Evolutionary conservation across 2,329 filamentous ascomycete species (phyloP), one percentile per base, ranked within the genome.

Genomic region (Botrytis tulipae): DNA sequence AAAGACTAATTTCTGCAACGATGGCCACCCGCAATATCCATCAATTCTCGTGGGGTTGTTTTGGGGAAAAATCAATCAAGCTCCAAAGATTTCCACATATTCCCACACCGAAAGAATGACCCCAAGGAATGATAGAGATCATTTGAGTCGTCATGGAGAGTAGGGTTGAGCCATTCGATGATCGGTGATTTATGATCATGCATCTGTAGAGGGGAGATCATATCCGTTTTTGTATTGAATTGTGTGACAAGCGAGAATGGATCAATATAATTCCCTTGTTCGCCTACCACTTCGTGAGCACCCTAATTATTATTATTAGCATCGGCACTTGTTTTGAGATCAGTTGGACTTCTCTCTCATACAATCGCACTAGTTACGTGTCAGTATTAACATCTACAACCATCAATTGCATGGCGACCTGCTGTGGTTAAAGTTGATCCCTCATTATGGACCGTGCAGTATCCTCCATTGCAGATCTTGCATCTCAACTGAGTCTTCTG

Each of bases 371-470:
- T 80, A 78, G 37, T 73, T 37, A 32, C 16, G 63, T 6, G 76
- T 80, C 72, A 79, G 80, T 76, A 75, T 78, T 73, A 78, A 70
- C 76, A 78, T 79, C 76, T 76, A 77, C 76, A 78, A 46, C 76
- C 77, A 75, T 77, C 59, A 65, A 78, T 78, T 70, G 75, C 75
- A 70, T 78, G 78, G 73, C 75, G 75, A 78, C 78, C 76, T 79
- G 75, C 80, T 73, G 77, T 80, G 68, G 86, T 90, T n/a, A 86
- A 83, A 20, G 91, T 93, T 59, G 92, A 95, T 25, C 93, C 93
- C 77, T 94, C 92, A 77, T 97, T 94, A 80, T 97, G 93, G 73
- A 91, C 87, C 74, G 92, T 87, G 82, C 95, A 98, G 81, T 97
- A 97, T 70, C 93, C 92, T 72, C 92, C 92, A 60, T 87, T 87